These are phyloP conservation scores for Cladosporium sp. DNA, from an alignment of 2,329 filamentous ascomycete genomes.

Conservation along the genomic window DNA sequence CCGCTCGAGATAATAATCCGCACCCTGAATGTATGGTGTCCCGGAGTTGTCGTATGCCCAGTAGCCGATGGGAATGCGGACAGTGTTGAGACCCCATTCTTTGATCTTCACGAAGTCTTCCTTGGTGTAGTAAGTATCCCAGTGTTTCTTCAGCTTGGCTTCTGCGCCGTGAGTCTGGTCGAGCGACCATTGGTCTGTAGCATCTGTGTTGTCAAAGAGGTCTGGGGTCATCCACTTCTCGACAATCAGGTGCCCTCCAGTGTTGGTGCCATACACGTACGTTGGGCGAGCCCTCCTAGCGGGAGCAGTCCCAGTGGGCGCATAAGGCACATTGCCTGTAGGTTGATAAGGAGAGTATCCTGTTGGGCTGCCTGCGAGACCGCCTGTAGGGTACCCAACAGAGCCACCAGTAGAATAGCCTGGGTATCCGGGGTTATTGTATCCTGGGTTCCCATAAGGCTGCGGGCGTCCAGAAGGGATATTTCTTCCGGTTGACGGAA, in stretches of 20 bases:
- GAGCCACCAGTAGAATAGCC: too few species aligned
- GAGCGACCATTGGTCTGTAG: slow-evolving; percentile 37
- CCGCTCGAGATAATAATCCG: slow-evolving; percentile 44
- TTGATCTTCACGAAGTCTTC: slow-evolving; percentile 39
- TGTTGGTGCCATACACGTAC: slow-evolving; percentile 32
- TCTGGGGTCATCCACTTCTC: slow-evolving; percentile 35
- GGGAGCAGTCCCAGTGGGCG: not conserved
- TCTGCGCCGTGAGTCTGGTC: slow-evolving; percentile 30
- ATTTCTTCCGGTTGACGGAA: not conserved
- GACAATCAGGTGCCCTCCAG: slow-evolving; percentile 36
- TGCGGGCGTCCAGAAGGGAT: not conserved
- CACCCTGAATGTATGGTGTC: slow-evolving; percentile 44
- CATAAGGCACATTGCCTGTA: not conserved
- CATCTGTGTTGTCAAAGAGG: slow-evolving; percentile 32
- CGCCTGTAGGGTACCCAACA: too few species aligned
- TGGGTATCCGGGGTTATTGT: not conserved
- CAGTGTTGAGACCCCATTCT: slow-evolving; percentile 33
- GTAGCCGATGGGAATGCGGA: slow-evolving; percentile 52
- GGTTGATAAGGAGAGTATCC: not conserved
- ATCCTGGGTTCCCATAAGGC: not conserved
- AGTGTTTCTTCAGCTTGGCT: slow-evolving; percentile 31
- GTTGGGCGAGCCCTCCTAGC: not conserved
- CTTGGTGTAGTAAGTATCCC: slow-evolving; percentile 37
- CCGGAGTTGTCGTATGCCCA: slow-evolving; percentile 46
- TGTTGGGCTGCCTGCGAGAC: not conserved